Conservation (phyloP, 2,329 filamentous ascomycete species). For the Venturia asperata region DNA sequence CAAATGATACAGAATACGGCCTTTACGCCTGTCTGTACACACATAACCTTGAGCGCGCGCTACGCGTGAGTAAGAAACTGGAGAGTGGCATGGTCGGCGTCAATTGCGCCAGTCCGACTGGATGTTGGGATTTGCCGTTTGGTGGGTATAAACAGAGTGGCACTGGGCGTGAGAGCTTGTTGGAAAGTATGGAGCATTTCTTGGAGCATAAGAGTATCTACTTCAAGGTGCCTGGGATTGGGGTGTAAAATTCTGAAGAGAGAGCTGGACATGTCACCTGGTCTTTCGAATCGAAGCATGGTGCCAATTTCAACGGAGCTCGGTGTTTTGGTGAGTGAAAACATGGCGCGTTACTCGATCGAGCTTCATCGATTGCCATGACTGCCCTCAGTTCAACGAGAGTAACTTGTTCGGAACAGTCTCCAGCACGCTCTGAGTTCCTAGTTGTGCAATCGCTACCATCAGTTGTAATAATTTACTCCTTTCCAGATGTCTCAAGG, state of each 20-base stretch:
- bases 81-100: conserved; percentile 22
- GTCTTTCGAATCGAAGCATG: background rate
- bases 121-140: conserved; percentile 19
- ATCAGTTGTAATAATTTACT: too few species aligned
- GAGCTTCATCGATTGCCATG: too few species aligned
- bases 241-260: background rate
- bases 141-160: conserved; percentile 20
- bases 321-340: too few species aligned
- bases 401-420: too few species aligned
- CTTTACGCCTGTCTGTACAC: conserved; percentile 28
- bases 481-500: too few species aligned
- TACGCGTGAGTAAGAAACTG: conserved; percentile 24
- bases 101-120: conserved; percentile 14
- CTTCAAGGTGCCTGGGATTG: conserved; percentile 15
- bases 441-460: too few species aligned
- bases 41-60: conserved; percentile 22
- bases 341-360: too few species aligned
- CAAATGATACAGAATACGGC: conserved; percentile 29
- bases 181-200: conserved; percentile 15
- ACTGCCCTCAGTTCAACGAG: too few species aligned
- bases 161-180: conserved; percentile 15
- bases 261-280: background rate
- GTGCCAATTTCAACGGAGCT: too few species aligned
- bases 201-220: conserved; percentile 16
- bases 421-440: too few species aligned